Evolutionary conservation across 208 protist genomes (phyloP).

Genomic region (Herpetomonas samuelpessoai): DNA sequence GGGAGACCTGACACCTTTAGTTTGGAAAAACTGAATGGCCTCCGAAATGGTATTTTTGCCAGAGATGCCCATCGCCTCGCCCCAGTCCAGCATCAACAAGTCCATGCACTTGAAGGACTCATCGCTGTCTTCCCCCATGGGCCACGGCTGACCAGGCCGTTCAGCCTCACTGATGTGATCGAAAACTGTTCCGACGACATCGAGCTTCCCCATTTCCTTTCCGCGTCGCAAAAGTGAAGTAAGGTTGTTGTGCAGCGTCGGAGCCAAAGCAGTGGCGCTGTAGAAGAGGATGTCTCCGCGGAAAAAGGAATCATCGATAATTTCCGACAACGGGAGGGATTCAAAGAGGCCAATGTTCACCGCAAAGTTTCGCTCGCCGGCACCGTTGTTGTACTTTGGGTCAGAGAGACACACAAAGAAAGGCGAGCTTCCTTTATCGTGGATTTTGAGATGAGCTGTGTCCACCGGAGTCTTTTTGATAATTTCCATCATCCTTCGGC

Average conservation of each 20-base stretch:
- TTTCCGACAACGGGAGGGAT: conserved; percentile 1
- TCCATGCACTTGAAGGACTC: conserved; percentile 36
- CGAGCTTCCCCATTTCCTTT: conserved; percentile 17
- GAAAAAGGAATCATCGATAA: conserved; percentile 22
- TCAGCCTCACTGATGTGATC: conserved; percentile 22
- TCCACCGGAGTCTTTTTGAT: conserved; percentile 18
- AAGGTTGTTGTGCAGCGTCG: conserved; percentile 21
- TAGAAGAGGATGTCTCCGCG: conserved; percentile 24
- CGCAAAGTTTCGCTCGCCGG: conserved; percentile 28
- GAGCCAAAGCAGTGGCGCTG: conserved; percentile 19
- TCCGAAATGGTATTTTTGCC: conserved; percentile 17
- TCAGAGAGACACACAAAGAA: conserved; percentile 20
- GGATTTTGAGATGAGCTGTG: conserved; percentile 11
- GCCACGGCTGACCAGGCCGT: conserved; percentile 15
- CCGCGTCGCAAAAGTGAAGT: conserved; percentile 20
- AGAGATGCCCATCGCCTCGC: conserved; percentile 22
- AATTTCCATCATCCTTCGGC: conserved; percentile 9
- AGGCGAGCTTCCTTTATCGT: conserved; percentile 6
- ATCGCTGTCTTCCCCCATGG: conserved; percentile 25
- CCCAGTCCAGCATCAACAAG: conserved; percentile 31
- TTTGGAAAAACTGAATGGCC: conserved; percentile 18
- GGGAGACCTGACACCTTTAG: conserved; percentile 21
- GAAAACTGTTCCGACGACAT: conserved; percentile 27
- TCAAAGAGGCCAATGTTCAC: conserved; percentile 16
- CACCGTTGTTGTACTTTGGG: conserved; percentile 19